A percentile compares a stretch with the other conserved stretches of the same genome.
phyloP scores from a whole-genome alignment of 2,329 filamentous ascomycete species.

The Aschersonia sp. region DNA sequence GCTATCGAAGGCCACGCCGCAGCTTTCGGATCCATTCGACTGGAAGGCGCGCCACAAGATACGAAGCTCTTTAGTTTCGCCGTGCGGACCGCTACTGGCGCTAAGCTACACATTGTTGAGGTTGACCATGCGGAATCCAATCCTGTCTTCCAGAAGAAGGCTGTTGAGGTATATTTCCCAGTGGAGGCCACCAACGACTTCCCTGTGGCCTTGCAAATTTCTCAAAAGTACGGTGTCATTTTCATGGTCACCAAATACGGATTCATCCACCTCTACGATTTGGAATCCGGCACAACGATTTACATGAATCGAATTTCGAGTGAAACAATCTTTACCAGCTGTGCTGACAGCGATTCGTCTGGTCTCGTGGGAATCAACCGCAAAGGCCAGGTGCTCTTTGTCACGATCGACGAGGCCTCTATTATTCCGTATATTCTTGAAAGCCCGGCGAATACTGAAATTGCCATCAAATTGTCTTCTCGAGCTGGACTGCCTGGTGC shows the following conservation, averaged over 20 bases:
- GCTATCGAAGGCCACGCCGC: slow-evolving; percentile 96
- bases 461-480: slow-evolving; percentile 93
- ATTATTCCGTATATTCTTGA: slow-evolving; percentile 92
- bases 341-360: slow-evolving; percentile 66
- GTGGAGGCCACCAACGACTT: slow-evolving; percentile 93
- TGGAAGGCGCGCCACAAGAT: slow-evolving; percentile 80
- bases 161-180: slow-evolving; percentile 95
- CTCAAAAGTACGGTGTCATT: slow-evolving; percentile 89
- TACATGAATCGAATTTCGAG: slow-evolving; percentile 99
- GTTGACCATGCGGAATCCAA: slow-evolving; percentile 88
- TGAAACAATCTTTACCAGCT: slow-evolving; percentile 96
- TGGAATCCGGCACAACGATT: slow-evolving; percentile 88
- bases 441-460: slow-evolving; percentile 84
- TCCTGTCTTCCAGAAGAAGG: slow-evolving; percentile 84
- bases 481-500: slow-evolving; percentile 87
- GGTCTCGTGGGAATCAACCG: slow-evolving; percentile 94
- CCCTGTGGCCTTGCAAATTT: slow-evolving; percentile 94
- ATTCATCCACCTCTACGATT: slow-evolving; percentile 96
- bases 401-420: slow-evolving; percentile 81
- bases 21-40: slow-evolving; percentile 75
- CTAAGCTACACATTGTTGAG: slow-evolving; percentile 95
- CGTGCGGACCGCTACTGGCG: slow-evolving; percentile 75
- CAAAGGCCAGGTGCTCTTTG: slow-evolving; percentile 90
- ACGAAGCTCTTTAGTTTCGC: slow-evolving; percentile 97
- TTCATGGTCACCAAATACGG: slow-evolving; percentile 98